Conservation (phyloP, 345 rosid genomes). For the Gossypium mustelinum region DNA sequence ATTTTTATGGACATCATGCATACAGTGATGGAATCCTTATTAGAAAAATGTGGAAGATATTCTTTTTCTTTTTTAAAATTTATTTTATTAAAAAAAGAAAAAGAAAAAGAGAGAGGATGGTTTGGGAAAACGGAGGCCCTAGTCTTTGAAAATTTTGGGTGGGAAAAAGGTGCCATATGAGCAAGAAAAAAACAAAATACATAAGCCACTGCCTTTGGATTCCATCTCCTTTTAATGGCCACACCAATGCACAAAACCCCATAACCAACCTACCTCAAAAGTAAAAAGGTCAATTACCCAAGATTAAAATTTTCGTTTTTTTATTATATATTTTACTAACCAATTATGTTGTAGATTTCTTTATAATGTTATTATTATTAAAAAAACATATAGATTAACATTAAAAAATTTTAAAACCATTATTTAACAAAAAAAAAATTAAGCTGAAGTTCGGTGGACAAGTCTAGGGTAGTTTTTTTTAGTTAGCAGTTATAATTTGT, state of each 20-base stretch:
- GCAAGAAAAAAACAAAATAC: background rate
- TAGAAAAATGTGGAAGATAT: background rate
- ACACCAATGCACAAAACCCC: conserved; percentile 23
- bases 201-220: conserved; percentile 22
- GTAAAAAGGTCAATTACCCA: background rate
- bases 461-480: too few species aligned
- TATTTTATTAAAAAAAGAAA: too few species aligned
- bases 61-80: background rate
- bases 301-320: background rate
- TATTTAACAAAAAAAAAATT: too few species aligned
- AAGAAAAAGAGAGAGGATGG: too few species aligned
- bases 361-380: too few species aligned
- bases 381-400: too few species aligned
- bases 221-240: conserved; percentile 8
- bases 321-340: background rate
- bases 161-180: background rate
- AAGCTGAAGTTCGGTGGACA: too few species aligned
- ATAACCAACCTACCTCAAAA: conserved; percentile 11
- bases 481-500: too few species aligned
- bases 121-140: too few species aligned
- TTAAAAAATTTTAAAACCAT: too few species aligned
- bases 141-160: background rate
- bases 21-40: background rate
- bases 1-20: background rate
- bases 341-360: too few species aligned